Conservation (phyloP, 2,329 filamentous ascomycete genomes). For the Penicillium sumatraense region DNA sequence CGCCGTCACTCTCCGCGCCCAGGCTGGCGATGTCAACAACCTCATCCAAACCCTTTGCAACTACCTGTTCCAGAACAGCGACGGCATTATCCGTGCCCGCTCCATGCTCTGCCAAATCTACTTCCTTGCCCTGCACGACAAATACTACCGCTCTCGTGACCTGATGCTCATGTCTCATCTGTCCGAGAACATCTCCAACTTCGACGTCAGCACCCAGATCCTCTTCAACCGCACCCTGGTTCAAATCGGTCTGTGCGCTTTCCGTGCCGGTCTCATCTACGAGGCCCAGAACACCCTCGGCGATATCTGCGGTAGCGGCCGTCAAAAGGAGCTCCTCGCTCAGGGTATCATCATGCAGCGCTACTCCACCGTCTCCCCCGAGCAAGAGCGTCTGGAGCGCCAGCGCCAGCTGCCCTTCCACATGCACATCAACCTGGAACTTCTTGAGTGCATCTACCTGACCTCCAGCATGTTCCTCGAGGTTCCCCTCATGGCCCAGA, state of each 20-base stretch:
- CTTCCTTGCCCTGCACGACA: conserved; percentile 94
- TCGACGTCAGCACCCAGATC: conserved; percentile 96
- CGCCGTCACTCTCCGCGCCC: conserved; percentile 73
- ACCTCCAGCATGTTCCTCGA: conserved; percentile 99
- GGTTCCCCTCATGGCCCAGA: conserved; percentile 95
- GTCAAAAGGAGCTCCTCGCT: conserved; percentile 96
- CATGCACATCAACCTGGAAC: conserved; percentile 99
- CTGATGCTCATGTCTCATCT: conserved; percentile 99
- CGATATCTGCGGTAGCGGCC: conserved; percentile 95
- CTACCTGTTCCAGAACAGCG: conserved; percentile 92
- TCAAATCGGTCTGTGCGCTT: conserved; percentile 96
- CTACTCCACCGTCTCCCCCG: conserved; percentile 92
- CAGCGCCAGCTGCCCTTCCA: conserved; percentile 98
- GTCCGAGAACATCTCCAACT: conserved; percentile 94
- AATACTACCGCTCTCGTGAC: conserved; percentile 96
- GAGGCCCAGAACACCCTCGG: conserved; percentile 97
- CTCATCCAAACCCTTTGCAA: conserved; percentile 89
- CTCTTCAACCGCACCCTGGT: conserved; percentile 98
- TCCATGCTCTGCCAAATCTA: conserved; percentile 99
- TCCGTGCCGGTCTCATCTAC: conserved; percentile 95
- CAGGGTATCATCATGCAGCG: conserved; percentile 99
- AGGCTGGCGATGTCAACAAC: conserved; percentile 67
- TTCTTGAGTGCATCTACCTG: conserved; percentile 96
- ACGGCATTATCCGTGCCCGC: conserved; percentile 92
- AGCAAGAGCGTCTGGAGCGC: conserved; percentile 96